Evolutionary conservation across 2,329 filamentous ascomycete genomes (phyloP).

Genomic region (Calonectria pteridis): DNA sequence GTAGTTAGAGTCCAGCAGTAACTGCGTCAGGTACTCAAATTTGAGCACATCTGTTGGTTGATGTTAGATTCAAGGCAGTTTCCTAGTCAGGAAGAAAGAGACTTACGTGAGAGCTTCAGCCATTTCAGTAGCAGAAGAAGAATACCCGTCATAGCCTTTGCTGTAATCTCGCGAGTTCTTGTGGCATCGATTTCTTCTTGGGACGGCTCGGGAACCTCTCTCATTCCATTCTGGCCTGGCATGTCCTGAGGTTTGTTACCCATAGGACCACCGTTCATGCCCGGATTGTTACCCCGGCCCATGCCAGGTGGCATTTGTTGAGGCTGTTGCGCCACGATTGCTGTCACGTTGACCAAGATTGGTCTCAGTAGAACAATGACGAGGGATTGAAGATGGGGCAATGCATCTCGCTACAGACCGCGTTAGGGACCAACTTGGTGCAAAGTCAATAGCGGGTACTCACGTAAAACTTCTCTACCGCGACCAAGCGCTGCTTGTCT

Average conservation of each 20-base stretch:
- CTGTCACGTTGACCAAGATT: slow-evolving; percentile 87
- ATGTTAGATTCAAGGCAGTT: background rate
- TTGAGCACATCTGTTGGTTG: slow-evolving; percentile 81
- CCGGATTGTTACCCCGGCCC: slow-evolving; percentile 54
- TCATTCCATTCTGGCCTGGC: slow-evolving; percentile 48
- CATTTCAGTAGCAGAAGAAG: slow-evolving; percentile 92
- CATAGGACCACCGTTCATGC: slow-evolving; percentile 55
- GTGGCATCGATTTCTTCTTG: slow-evolving; percentile 86
- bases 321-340: slow-evolving; percentile 76
- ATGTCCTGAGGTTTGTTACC: slow-evolving; percentile 48
- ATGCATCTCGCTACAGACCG: slow-evolving; percentile 70
- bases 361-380: slow-evolving; percentile 94
- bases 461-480: slow-evolving; percentile 89
- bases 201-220: slow-evolving; percentile 61
- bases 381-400: slow-evolving; percentile 91
- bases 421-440: slow-evolving; percentile 2
- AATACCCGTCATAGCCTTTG: slow-evolving; percentile 92
- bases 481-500: slow-evolving; percentile 73
- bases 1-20: slow-evolving; percentile 95
- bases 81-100: background rate
- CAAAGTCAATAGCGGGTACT: slow-evolving; percentile 53
- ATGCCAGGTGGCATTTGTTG: slow-evolving; percentile 60
- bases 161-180: slow-evolving; percentile 86
- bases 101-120: slow-evolving; percentile 93
- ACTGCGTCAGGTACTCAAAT: slow-evolving; percentile 94